Conservation (phyloP, 2,329 filamentous ascomycete genomes). For the Colletotrichum musicola region DNA sequence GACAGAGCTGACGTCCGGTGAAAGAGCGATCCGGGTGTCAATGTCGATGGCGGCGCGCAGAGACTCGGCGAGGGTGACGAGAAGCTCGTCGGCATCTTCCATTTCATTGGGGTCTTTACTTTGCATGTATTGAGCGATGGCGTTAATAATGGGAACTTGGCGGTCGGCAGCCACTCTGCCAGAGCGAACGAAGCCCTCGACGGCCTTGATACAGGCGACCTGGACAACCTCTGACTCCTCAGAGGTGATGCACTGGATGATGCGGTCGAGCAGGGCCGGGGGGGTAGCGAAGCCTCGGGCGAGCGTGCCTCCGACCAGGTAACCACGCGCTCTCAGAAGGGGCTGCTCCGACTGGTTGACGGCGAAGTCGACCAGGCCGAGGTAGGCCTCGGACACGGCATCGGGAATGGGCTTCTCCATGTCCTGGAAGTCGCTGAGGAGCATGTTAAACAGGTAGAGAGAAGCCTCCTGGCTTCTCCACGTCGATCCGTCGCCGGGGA, state of each 20-base stretch:
- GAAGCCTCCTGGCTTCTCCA: constrained; percentile 82
- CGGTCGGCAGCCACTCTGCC: constrained; percentile 63
- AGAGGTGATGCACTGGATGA: constrained; percentile 79
- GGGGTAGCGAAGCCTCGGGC: constrained; percentile 77
- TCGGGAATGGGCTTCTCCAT: constrained; percentile 77
- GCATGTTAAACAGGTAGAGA: constrained; percentile 86
- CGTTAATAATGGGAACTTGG: constrained; percentile 72
- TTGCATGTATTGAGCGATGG: constrained; percentile 80
- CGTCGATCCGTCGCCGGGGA: constrained; percentile 64
- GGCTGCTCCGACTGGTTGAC: constrained; percentile 77
- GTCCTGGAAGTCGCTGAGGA: constrained; percentile 87
- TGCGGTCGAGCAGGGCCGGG: constrained; percentile 75
- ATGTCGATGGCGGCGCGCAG: constrained; percentile 86
- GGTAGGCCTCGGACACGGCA: constrained; percentile 78
- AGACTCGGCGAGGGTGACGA: constrained; percentile 90
- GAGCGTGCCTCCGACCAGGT: constrained; percentile 85
- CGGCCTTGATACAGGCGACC: constrained; percentile 88
- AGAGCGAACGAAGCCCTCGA: constrained; percentile 75
- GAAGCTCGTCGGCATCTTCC: constrained; percentile 89
- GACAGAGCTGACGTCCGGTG: constrained; percentile 78
- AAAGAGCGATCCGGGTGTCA: constrained; percentile 80
- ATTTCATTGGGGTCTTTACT: constrained; percentile 85
- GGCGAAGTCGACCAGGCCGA: constrained; percentile 84
- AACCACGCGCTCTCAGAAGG: constrained; percentile 87
- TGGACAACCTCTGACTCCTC: constrained; percentile 91